A percentile compares a stretch with the other conserved stretches of the same genome.
These are phyloP conservation scores for Starmerella riodocensis DNA, from an alignment of 805 yeast species.

Conservation along the genomic window DNA sequence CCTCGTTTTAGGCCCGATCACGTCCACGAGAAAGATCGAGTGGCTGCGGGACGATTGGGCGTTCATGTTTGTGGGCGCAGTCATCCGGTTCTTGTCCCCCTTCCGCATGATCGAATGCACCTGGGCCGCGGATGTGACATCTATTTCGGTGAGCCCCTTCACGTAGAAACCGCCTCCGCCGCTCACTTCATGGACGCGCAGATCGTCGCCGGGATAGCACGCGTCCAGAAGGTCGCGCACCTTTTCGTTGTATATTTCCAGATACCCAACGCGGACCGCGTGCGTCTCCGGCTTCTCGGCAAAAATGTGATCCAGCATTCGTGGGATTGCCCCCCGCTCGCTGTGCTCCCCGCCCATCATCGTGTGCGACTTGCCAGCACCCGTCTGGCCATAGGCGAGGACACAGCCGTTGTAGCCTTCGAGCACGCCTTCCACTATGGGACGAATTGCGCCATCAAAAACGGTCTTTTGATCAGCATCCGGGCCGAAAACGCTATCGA, in stretches of 20 bases:
- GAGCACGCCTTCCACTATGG: slow-evolving; percentile 56
- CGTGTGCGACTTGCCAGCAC: slow-evolving; percentile 63
- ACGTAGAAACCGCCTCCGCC: slow-evolving; percentile 49
- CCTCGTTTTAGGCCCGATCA: slow-evolving; percentile 44
- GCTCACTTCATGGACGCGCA: slow-evolving; percentile 31
- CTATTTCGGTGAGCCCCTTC: slow-evolving; percentile 50
- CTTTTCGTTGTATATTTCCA: slow-evolving; percentile 74
- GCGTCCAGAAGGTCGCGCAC: slow-evolving; percentile 48
- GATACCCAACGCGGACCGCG: slow-evolving; percentile 53
- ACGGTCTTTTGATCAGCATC: slow-evolving; percentile 42
- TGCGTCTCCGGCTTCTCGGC: slow-evolving; percentile 35
- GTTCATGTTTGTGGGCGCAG: slow-evolving; percentile 56
- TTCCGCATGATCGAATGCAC: slow-evolving; percentile 43
- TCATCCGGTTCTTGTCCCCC: slow-evolving; percentile 46
- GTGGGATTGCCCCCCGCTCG: slow-evolving; percentile 53
- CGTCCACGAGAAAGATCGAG: slow-evolving; percentile 56
- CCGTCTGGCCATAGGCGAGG: slow-evolving; percentile 68
- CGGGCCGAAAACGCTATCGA: slow-evolving; percentile 50
- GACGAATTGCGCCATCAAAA: slow-evolving; percentile 44
- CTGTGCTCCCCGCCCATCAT: slow-evolving; percentile 47
- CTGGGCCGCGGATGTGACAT: slow-evolving; percentile 47
- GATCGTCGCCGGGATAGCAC: slow-evolving; percentile 32
- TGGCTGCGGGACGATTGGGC: slow-evolving; percentile 67
- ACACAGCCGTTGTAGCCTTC: slow-evolving; percentile 69
- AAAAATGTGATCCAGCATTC: slow-evolving; percentile 56